Base-by-base conservation (phyloP, 139 green algal species). In the Tetradesmus lagerheimii region DNA sequence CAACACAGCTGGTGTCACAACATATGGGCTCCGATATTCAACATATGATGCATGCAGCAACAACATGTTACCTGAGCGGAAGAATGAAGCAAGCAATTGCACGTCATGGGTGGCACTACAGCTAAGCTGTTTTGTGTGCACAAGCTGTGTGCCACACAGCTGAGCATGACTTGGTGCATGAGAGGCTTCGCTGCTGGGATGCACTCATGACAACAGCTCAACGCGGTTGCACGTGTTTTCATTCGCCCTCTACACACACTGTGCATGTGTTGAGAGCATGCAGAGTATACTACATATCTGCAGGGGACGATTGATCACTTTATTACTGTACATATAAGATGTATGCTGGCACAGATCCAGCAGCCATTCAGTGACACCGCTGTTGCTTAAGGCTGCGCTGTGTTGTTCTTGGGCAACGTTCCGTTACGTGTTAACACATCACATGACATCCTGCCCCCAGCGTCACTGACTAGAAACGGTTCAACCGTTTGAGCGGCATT, bases 31-130 rank as follows among this genome's bases (percentile, higher is more conserved):
- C 50, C 50, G 25, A 25, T 14, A 64, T 71, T n/a, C 25, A n/a
- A 71, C 25, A 71, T n/a, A 71, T n/a, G 57, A 71, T 71, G 57
- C 57, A 71, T 71, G 57, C 57, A 71, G 57, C 57, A 71, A 71
- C 57, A 71, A 71, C 57, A 71, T 71, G 57, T 71, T 71, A 71
- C 57, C 57, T 71, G 57, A 71, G 57, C 20, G 18, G 23, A n/a
- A 23, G 57, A 71, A 71, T 71, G 23, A 71, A 31, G 23, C 57
- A 31, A 71, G 57, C 57, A 71, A 31, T 71, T 71, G 57, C 20
- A 71, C 31, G 57, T 71, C 57, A 71, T 71, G 4, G 53, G 53
- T 23, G 57, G 23, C 57, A 71, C 57, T 6, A 31, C 57, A 71
- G 23, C 57, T n/a, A 31, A 1, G 23, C 57, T 31, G 57, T 18